phyloP scores from a whole-genome alignment of 2,329 filamentous ascomycete genomes.

The Karstenula rhodostoma region DNA sequence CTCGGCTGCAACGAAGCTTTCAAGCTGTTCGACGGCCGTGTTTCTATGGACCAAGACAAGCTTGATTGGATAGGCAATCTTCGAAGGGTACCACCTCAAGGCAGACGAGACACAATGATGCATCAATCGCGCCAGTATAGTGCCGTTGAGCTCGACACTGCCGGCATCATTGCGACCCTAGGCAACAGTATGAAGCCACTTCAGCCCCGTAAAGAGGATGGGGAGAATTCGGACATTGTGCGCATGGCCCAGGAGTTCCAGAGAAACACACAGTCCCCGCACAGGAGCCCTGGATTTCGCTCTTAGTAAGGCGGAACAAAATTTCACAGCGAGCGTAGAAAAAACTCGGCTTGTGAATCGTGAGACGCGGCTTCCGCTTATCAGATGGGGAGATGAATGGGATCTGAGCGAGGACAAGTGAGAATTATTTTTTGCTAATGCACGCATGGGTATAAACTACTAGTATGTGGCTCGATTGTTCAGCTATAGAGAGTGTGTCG shows the following conservation, averaged over 20 bases:
- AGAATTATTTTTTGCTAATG: too few species aligned
- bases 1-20: conserved; percentile 48
- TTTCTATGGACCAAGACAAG: conserved; percentile 38
- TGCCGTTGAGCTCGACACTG: conserved; percentile 47
- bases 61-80: conserved; percentile 44
- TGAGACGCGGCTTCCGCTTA: too few species aligned
- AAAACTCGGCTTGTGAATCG: too few species aligned
- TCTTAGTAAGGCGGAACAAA: background rate
- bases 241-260: conserved; percentile 38
- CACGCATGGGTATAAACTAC: too few species aligned
- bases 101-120: conserved; percentile 34
- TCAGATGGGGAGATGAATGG: too few species aligned
- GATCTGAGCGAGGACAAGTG: too few species aligned
- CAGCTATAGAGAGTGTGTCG: too few species aligned
- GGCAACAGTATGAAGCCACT: conserved; percentile 40
- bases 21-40: conserved; percentile 44
- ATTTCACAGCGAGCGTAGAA: too few species aligned
- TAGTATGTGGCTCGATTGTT: too few species aligned
- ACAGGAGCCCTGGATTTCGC: conserved; percentile 3
- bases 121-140: conserved; percentile 44
- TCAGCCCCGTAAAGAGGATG: conserved; percentile 40
- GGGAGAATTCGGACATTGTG: conserved; percentile 38
- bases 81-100: conserved; percentile 32
- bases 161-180: conserved; percentile 47
- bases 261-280: conserved; percentile 28